These are phyloP conservation scores for Neofusicoccum umdonicola DNA, from an alignment of 2,329 filamentous ascomycete species.

Conservation along the genomic window DNA sequence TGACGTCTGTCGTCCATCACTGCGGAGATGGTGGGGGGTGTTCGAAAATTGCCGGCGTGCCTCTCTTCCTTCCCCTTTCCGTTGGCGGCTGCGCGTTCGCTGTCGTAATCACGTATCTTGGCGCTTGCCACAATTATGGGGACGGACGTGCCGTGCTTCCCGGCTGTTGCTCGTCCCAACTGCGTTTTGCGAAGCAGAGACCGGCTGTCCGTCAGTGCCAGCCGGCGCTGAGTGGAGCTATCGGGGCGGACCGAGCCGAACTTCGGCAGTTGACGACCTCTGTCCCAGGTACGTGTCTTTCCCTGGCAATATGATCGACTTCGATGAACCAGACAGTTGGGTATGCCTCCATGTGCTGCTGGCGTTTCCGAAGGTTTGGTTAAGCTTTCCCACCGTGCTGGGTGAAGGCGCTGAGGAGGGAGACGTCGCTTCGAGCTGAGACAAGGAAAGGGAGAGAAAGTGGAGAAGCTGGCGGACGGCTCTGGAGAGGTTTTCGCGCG, in stretches of 20 bases:
- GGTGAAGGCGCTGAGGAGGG: background rate
- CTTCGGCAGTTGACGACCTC: background rate
- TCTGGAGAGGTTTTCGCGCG: too few relatives aligned
- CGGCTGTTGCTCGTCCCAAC: background rate
- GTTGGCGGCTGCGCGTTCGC: too few relatives aligned
- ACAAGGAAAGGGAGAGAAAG: background rate
- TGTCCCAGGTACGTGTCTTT: background rate
- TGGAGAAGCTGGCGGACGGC: too few relatives aligned
- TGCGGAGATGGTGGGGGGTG: too few relatives aligned
- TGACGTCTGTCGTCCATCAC: too few relatives aligned
- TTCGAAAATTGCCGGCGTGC: background rate
- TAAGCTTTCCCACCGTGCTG: background rate
- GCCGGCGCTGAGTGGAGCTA: too few relatives aligned
- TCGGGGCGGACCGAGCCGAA: conserved; percentile 1
- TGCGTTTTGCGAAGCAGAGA: background rate
- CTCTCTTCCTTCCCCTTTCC: too few relatives aligned
- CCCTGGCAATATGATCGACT: background rate
- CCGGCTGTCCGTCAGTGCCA: background rate
- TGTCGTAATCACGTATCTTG: background rate
- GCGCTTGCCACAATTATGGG: conserved; percentile 9
- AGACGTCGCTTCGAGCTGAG: background rate
- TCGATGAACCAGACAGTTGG: background rate
- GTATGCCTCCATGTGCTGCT: background rate
- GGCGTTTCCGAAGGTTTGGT: background rate
- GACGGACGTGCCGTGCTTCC: background rate